Evolutionary conservation across 192 early-diverging fungal species (phyloP), one percentile per base, ranked within the genome.

Genomic region (Paraglomus occultum): DNA sequence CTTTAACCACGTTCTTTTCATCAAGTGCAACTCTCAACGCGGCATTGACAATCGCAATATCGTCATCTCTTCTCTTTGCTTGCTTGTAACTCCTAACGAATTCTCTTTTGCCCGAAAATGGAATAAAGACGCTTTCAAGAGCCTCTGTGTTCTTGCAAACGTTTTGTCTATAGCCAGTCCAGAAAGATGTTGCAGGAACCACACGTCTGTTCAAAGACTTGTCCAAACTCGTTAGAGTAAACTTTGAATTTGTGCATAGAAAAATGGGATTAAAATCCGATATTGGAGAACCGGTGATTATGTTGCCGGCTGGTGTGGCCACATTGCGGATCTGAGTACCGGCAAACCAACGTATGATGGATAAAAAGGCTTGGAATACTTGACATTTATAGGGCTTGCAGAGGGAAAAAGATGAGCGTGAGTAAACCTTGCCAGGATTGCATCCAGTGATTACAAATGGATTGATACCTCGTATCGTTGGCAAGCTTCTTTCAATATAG

Each of bases 261-360:
- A 92, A 87, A 40, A 93, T 89, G 2, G 93, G 93, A 76, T 94
- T 95, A 60, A 95, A 79, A 72, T 94, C 92, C 11, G 91, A 93
- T 64, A 93, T 94, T 8, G 93, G 92, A 55, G 88, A 90, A n/a
- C 92, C 93, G 6, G 93, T 94, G 17, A 83, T 87, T 54, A 94
- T 89, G 76, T 94, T 95, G 40, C 94, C 94, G 22, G 88, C 94
- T 59, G 94, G 80, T 8, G 88, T 87, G 4, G 94, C 90, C 4
- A 93, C 90, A 73, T 93, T 94, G 72, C 94, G 83, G 72, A 95
- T 90, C 82, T 95, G 94, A 59, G 78, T 79, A 51, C 92, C 89
- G 6, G 92, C 92, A 84, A 94, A 92, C 76, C 86, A 92, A 65
- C 84, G 79, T 58, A 91, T 74, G 76, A 89, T 92, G 65, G 86